Base-by-base conservation (phyloP, 202 grass and related monocot species). In the Panicum virgatum region DNA sequence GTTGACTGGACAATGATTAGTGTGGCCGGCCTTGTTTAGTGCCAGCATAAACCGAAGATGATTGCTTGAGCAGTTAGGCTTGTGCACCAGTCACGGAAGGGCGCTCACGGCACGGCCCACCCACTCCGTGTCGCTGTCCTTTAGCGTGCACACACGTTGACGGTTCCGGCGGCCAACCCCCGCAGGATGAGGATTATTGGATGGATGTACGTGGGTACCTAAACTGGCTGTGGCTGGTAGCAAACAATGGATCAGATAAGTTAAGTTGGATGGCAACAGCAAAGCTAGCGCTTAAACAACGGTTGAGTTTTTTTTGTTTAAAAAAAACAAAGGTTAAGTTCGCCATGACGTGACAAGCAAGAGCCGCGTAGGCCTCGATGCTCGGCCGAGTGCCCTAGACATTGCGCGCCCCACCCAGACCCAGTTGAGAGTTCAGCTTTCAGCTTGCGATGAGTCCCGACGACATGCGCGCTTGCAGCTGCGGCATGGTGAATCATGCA, bases 151-250 rank as follows among this genome's bases (percentile, higher is more conserved):
- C 82, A 11, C 42, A 58, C 51, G 62, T 42, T 40, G 62, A 30
- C 85, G 72, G 72, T 45, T 70, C 32, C 7, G 63, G 53, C 63
- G 63, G 15, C 72, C 62, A 43, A 69, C 45, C 53, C 29, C 3
- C 10, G 1, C 26, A 34, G 48, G 1, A 82, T 6, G 7, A 4
- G 20, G 45, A 53, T 45, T 23, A n/a, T n/a, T n/a, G n/a, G n/a
- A n/a, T n/a, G 40, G 3, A 60, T 37, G 0, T n/a, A n/a, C n/a
- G 5, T 3, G 12, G n/a, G 2, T 56, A 56, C 6, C 2, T 22
- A 22, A 56, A 23, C 36, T 25, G 3, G 20, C 20, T 12, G 32
- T 4, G 32, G 3, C 32, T 34, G 32, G 32, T 34, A 34, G 32
- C 32, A 6, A 70, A 45, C 50, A 45, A n/a, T 13, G 50, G 69